Base-by-base conservation (phyloP, 148 eudicot genomes). In the Mesembryanthemum crystallinum region DNA sequence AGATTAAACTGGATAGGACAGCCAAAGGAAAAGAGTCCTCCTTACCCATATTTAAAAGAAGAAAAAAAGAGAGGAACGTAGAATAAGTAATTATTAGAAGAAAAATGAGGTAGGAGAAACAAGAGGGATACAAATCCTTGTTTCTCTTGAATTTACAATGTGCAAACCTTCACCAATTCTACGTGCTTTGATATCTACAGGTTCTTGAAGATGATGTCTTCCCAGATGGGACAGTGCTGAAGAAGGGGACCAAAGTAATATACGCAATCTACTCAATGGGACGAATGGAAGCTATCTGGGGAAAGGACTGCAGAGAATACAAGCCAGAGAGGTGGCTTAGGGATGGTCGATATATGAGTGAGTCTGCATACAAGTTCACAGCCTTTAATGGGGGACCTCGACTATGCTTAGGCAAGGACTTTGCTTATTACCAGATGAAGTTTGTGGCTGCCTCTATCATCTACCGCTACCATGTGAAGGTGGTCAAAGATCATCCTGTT, bases 321-420 rank as follows among this genome's bases (percentile, higher is more conserved):
- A 92, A 82, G 64, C 97, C 98, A 24, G 98, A 95, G 77, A 79
- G 98, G 65, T 95, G 98, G 98, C 85, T 95, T 9, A 80, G 91
- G 45, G 94, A 95, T 24, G 90, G 98, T 13, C 88, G 88, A 8
- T 95, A 82, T 77, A 82, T 86, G 91, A 90, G 92, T 73, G 98
- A 95, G 73, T 92, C 98, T 0, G 97, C 98, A 57, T 95, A 95
- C 88, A 90, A 90, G 69, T 95, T 90, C 79, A 85, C 97, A 0
- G 98, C 98, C 0, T 95, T 95, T 70, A 95, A 95, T n/a, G 98
- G 96, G 1, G 98, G 98, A 5, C 97, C 98, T 9, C 85, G 98
- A 51, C 89, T 95, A 68, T 95, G 98, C 80, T 80, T 95, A 69
- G 98, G 98, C 52, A 95, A 87, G 69, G 98, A 95, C 80, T 95